phyloP scores from a whole-genome alignment of 2,329 filamentous ascomycete species.

The Diaporthe ilicicola region DNA sequence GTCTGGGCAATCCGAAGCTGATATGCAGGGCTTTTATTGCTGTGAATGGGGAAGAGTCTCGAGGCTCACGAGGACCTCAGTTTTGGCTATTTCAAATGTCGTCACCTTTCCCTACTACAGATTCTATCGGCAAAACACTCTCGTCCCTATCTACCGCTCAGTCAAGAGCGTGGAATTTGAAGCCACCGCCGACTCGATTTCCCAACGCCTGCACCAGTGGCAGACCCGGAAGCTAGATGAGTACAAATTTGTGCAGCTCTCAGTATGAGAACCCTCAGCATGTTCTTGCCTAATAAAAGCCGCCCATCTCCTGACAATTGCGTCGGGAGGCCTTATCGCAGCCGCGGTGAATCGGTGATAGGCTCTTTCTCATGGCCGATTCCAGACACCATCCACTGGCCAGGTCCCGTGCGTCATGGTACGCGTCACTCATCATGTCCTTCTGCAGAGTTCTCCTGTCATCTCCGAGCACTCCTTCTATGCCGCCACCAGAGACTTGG shows the following conservation, averaged over 20 bases:
- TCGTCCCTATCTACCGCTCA: neutral
- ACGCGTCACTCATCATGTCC: conserved; percentile 39
- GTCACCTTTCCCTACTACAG: neutral
- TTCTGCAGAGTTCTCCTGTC: conserved; percentile 41
- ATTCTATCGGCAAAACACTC: conserved; percentile 9
- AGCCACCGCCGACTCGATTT: neutral
- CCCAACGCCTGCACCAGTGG: neutral
- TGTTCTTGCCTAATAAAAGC: neutral
- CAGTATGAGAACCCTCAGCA: neutral
- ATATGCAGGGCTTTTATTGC: neutral
- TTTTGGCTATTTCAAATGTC: neutral
- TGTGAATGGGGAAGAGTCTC: neutral
- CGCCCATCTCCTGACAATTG: too few species aligned
- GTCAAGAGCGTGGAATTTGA: neutral
- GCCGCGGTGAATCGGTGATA: conserved; percentile 41
- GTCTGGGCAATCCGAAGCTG: neutral
- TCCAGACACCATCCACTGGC: conserved; percentile 37
- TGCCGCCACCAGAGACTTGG: conserved; percentile 34
- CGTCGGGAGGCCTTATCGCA: conserved; percentile 38
- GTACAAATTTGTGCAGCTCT: conserved; percentile 4
- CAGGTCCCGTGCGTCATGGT: conserved; percentile 38
- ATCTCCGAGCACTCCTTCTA: conserved; percentile 41
- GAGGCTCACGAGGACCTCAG: neutral
- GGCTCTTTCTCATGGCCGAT: conserved; percentile 40
- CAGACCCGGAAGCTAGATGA: conserved; percentile 5